Evolutionary conservation across 1,284 basidiomycete genomes (phyloP).

Genomic region (Puccinia polysora): DNA sequence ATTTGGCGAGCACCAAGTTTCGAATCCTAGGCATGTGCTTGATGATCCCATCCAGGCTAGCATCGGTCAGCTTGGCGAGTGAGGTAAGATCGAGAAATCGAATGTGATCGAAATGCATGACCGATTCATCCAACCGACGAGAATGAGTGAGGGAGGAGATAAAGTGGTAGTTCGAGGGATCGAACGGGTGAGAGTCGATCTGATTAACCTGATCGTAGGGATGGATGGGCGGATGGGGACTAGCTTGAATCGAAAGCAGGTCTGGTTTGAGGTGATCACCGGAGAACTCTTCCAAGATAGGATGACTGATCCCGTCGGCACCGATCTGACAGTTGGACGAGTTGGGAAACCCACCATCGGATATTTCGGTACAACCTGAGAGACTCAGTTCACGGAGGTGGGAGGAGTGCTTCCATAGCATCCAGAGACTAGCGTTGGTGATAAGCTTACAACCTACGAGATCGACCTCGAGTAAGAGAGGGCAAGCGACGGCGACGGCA

Average conservation of each 20-base stretch:
- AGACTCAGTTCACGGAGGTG: constrained; percentile 88
- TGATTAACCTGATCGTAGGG: not conserved
- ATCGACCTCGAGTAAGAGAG: constrained; percentile 87
- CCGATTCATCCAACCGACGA: constrained; percentile 43
- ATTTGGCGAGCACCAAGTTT: constrained; percentile 88
- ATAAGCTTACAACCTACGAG: constrained; percentile 76
- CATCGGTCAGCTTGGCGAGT: constrained; percentile 76
- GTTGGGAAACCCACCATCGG: constrained; percentile 80
- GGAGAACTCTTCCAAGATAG: constrained; percentile 12
- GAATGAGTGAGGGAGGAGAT: constrained; percentile 8
- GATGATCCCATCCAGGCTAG: constrained; percentile 83
- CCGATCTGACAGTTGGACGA: constrained; percentile 57
- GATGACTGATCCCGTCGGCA: constrained; percentile 27
- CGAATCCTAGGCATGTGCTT: constrained; percentile 82
- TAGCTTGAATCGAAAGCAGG: constrained; percentile 10
- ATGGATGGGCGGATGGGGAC: no score
- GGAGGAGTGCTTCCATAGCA: constrained; percentile 73
- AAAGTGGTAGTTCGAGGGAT: constrained; percentile 5
- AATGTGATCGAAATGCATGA: constrained; percentile 68
- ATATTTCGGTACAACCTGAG: constrained; percentile 71
- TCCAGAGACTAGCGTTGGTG: constrained; percentile 71
- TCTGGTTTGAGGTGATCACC: not conserved
- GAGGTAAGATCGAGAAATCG: constrained; percentile 85
- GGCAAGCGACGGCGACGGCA: constrained; percentile 73
- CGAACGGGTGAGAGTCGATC: not conserved